These are phyloP conservation scores for Dysphania ambrosioides DNA, from an alignment of 148 eudicot genomes.

Conservation along the genomic window DNA sequence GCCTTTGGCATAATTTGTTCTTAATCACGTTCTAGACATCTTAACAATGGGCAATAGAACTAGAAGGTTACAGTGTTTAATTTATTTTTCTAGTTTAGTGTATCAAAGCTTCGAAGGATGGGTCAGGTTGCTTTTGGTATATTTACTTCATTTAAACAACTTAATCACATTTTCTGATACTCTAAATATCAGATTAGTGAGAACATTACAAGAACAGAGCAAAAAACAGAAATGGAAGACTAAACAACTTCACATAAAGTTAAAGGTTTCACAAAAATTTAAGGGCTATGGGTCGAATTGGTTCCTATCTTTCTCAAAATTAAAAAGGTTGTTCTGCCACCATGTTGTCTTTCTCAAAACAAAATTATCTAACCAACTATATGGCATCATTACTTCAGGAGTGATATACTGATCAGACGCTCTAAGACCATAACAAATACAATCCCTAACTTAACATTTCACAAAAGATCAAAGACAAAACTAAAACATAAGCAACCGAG, in stretches of 20 bases:
- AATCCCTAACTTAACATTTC: not conserved
- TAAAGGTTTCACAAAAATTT: too few species aligned
- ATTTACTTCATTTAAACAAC: not conserved
- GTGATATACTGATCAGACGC: conserved; percentile 6
- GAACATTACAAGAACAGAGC: not conserved
- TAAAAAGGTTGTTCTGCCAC: too few species aligned
- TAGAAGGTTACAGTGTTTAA: too few species aligned
- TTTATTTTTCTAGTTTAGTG: too few species aligned
- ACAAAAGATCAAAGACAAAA: not conserved
- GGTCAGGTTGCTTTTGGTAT: not conserved
- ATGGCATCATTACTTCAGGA: not conserved
- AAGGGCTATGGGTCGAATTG: too few species aligned
- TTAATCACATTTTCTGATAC: not conserved
- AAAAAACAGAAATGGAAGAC: not conserved
- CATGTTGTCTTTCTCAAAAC: too few species aligned
- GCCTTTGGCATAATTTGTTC: too few species aligned
- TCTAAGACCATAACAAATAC: conserved; percentile 11
- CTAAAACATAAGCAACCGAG: not conserved
- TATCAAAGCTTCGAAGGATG: not conserved
- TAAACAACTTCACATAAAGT: too few species aligned
- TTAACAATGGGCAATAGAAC: too few species aligned
- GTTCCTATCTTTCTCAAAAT: too few species aligned
- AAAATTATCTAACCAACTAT: conserved; percentile 2
- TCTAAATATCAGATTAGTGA: not conserved
- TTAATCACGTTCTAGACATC: too few species aligned